Conservation (phyloP, 2,329 filamentous ascomycete genomes). For the Diaporthe citri region DNA sequence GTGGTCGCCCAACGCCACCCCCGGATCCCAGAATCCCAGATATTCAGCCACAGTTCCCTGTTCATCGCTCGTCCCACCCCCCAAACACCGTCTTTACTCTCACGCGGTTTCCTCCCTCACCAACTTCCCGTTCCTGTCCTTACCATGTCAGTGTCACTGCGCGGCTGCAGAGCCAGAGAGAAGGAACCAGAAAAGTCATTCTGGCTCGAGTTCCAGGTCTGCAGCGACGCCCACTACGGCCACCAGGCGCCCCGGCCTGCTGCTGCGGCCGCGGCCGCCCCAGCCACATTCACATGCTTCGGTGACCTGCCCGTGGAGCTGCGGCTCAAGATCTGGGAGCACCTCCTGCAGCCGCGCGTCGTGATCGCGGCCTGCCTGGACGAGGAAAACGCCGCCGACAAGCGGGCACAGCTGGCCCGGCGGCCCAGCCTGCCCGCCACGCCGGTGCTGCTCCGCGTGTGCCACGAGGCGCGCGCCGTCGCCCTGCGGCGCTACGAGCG, state of each 20-base stretch:
- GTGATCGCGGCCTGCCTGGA: conserved; percentile 58
- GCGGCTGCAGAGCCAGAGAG: conserved; percentile 26
- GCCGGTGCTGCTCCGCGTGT: conserved; percentile 60
- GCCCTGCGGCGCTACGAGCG: conserved; percentile 59
- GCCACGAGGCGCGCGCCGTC: conserved; percentile 57
- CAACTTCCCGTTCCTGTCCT: background rate
- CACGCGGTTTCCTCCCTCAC: background rate
- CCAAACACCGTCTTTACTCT: background rate
- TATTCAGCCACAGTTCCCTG: conserved; percentile 26
- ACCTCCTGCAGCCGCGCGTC: conserved; percentile 59
- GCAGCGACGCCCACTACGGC: conserved; percentile 50
- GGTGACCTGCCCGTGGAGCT: conserved; percentile 59
- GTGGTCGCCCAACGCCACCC: conserved; percentile 1
- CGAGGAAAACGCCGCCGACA: conserved; percentile 45
- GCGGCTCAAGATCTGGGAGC: conserved; percentile 62
- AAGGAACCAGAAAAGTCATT: conserved; percentile 45
- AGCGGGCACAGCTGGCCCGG: conserved; percentile 43
- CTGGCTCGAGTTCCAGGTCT: conserved; percentile 61
- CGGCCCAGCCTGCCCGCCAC: conserved; percentile 41
- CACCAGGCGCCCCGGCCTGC: background rate
- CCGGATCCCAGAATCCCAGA: conserved; percentile 11
- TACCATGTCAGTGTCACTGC: conserved; percentile 18
- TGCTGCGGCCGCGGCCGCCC: background rate
- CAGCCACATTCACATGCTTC: conserved; percentile 53
- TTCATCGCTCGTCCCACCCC: background rate